phyloP scores from a whole-genome alignment of 2,329 filamentous ascomycete genomes.

The Rhynchosporium agropyri region DNA sequence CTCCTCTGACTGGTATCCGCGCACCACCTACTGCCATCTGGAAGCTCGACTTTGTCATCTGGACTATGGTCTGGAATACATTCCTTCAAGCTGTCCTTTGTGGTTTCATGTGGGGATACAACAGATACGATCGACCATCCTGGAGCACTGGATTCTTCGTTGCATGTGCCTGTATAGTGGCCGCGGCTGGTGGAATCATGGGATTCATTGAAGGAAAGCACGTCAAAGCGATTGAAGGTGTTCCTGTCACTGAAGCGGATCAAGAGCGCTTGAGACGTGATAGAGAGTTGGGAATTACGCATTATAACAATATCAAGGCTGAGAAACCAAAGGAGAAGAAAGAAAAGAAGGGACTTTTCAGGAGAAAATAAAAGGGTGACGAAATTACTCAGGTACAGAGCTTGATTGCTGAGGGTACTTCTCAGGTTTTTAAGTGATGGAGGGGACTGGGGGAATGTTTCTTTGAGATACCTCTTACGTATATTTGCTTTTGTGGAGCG shows the following conservation, averaged over 20 bases:
- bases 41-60: conserved; percentile 80
- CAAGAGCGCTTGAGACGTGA: conserved; percentile 54
- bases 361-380: conserved; percentile 25
- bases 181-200: conserved; percentile 68
- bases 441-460: background rate
- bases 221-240: conserved; percentile 72
- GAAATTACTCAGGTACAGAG: conserved; percentile 21
- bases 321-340: conserved; percentile 52
- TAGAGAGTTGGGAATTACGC: conserved; percentile 56
- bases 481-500: conserved; percentile 4
- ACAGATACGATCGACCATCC: conserved; percentile 70
- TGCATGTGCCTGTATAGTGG: conserved; percentile 70
- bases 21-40: conserved; percentile 68
- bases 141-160: conserved; percentile 84
- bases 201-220: conserved; percentile 72
- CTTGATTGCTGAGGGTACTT: conserved; percentile 23
- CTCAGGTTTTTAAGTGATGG: conserved; percentile 26
- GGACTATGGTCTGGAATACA: conserved; percentile 78
- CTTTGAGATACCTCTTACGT: conserved; percentile 10
- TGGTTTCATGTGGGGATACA: conserved; percentile 82
- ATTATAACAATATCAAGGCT: conserved; percentile 60
- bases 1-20: conserved; percentile 71
- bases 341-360: conserved; percentile 32
- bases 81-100: conserved; percentile 74
- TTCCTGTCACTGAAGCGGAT: conserved; percentile 62